A percentile compares a stretch with the other conserved stretches of the same genome.
phyloP scores from a whole-genome alignment of 495 filamentous ascomycete species.

The Chaetomium fimeti region DNA sequence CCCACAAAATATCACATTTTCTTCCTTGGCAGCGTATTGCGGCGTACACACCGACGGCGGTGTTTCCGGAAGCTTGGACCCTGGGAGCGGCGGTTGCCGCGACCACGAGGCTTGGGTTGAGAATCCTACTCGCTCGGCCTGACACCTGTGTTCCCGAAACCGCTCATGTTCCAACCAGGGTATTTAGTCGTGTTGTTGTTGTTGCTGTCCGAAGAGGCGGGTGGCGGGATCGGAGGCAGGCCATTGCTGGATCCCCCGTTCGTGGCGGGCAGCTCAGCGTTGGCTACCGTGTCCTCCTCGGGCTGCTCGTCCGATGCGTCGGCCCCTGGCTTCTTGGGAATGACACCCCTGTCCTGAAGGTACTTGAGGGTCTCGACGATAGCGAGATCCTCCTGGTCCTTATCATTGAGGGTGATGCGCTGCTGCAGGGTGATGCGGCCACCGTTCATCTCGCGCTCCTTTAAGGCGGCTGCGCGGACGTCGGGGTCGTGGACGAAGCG shows the following conservation, averaged over 20 bases:
- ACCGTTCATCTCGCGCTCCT: constrained; percentile 52
- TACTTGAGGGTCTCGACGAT: constrained; percentile 55
- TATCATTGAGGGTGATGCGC: constrained; percentile 56
- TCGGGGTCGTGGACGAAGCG: constrained; percentile 58
- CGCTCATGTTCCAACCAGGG: constrained; percentile 38
- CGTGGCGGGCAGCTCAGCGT: constrained; percentile 24
- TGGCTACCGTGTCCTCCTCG: constrained; percentile 1
- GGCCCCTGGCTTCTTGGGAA: constrained; percentile 21
- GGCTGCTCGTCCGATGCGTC: constrained; percentile 20
- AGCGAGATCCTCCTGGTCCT: constrained; percentile 56
- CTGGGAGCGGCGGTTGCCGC: not conserved
- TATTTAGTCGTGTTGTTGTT: constrained; percentile 27
- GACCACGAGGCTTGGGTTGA: not conserved
- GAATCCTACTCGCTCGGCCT: constrained; percentile 29
- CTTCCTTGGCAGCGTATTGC: not conserved
- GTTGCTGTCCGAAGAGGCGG: constrained; percentile 18
- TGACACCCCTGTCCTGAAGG: constrained; percentile 45
- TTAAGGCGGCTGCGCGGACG: constrained; percentile 53
- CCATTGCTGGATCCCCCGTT: constrained; percentile 29
- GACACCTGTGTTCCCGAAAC: constrained; percentile 39
- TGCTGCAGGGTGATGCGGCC: constrained; percentile 57
- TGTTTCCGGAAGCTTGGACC: not conserved
- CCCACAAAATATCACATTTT: not conserved
- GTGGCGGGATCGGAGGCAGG: constrained; percentile 36
- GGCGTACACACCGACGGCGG: not conserved